Conservation (phyloP, 2,329 filamentous ascomycete species). For the Dactylonectria macrodidyma region DNA sequence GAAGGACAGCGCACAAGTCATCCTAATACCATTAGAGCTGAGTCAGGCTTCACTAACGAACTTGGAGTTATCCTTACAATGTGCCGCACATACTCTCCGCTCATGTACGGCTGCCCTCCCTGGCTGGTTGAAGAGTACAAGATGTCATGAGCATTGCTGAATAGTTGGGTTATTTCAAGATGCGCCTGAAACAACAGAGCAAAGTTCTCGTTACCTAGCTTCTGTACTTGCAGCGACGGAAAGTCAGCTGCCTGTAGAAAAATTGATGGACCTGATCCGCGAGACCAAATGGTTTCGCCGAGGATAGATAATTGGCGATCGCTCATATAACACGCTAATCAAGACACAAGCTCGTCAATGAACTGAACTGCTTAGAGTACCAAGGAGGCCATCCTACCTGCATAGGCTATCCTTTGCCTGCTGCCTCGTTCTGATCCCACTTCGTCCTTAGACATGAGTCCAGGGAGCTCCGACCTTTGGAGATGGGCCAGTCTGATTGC, state of each 20-base stretch:
- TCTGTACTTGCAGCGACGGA: constrained; percentile 73
- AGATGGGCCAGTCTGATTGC: constrained; percentile 80
- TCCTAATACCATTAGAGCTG: constrained; percentile 55
- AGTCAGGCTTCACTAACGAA: background rate
- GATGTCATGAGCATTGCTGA: constrained; percentile 82
- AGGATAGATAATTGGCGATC: constrained; percentile 80
- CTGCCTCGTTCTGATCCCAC: constrained; percentile 72
- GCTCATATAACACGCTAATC: constrained; percentile 72
- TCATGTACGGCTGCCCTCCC: constrained; percentile 78
- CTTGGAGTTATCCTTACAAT: constrained; percentile 57
- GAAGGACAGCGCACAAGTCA: constrained; percentile 78
- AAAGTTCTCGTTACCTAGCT: constrained; percentile 75
- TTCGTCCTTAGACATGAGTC: constrained; percentile 73
- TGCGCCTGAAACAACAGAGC: constrained; percentile 80
- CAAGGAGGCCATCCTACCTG: constrained; percentile 56
- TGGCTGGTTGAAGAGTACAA: constrained; percentile 80
- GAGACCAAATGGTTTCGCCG: constrained; percentile 81
- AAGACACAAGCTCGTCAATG: background rate
- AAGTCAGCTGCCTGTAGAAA: constrained; percentile 77
- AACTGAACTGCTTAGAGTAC: background rate
- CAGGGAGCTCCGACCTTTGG: constrained; percentile 79
- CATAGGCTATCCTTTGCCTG: constrained; percentile 78
- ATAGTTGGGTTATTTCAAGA: constrained; percentile 79
- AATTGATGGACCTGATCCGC: constrained; percentile 77
- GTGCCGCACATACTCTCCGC: constrained; percentile 81